A percentile compares a stretch with the other conserved stretches of the same genome.
These are phyloP conservation scores for Elaeis guineensis DNA, from an alignment of 176 grass and related monocot genomes.

Conservation along the genomic window DNA sequence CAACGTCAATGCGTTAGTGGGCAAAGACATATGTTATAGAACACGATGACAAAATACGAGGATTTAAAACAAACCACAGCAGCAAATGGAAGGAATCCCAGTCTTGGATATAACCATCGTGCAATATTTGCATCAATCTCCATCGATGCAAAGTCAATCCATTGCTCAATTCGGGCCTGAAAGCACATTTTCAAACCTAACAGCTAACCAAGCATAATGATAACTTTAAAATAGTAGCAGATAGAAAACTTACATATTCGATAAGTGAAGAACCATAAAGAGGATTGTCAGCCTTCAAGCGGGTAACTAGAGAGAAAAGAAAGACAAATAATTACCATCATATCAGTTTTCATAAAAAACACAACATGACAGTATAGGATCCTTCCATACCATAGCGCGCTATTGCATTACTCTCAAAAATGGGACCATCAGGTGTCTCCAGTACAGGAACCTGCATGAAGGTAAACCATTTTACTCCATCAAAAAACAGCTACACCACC, in stretches of 20 bases:
- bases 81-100: constrained; percentile 33
- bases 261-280: constrained; percentile 69
- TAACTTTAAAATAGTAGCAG: no score
- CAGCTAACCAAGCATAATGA: neutral
- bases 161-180: constrained; percentile 73
- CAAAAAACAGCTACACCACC: no score
- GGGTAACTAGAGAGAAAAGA: constrained; percentile 38
- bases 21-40: neutral
- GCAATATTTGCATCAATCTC: constrained; percentile 56
- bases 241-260: constrained; percentile 63
- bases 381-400: constrained; percentile 49
- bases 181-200: constrained; percentile 7
- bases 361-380: neutral
- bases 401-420: constrained; percentile 91
- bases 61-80: constrained; percentile 16
- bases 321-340: constrained; percentile 2
- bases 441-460: constrained; percentile 54
- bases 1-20: neutral
- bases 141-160: constrained; percentile 55
- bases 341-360: neutral
- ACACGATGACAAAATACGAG: neutral
- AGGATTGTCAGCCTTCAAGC: constrained; percentile 51
- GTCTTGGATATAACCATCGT: constrained; percentile 49
- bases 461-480: no score
- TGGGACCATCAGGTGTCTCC: constrained; percentile 58